Conservation (phyloP, 1,284 basidiomycete species). For the Sporisorium iseilematis-ciliati region DNA sequence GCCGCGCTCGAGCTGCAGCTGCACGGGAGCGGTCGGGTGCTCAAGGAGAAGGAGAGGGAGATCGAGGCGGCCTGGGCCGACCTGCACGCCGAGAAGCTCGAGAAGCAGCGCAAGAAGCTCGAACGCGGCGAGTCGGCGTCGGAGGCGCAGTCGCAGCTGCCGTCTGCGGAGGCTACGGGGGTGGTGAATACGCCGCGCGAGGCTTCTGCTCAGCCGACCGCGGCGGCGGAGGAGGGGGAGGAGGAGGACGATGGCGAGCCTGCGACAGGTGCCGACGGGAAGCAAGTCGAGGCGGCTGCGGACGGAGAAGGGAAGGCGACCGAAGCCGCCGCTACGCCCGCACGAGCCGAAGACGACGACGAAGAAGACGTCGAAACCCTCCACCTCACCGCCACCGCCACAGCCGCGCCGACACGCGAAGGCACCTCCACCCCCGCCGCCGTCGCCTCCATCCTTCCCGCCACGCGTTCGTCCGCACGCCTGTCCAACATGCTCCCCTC, state of each 20-base stretch:
- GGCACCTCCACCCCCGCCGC: slow-evolving; percentile 39
- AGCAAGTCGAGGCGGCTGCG: background rate
- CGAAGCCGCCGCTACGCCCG: slow-evolving; percentile 3
- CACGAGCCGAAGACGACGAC: slow-evolving; percentile 26
- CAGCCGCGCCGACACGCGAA: slow-evolving; percentile 41
- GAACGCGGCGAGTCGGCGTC: slow-evolving; percentile 18
- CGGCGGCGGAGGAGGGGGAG: no score
- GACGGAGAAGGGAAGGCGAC: background rate
- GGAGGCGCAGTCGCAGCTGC: slow-evolving; percentile 15
- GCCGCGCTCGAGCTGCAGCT: slow-evolving; percentile 94
- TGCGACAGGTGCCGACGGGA: background rate
- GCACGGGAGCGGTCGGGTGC: slow-evolving; percentile 72
- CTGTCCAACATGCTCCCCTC: slow-evolving; percentile 26
- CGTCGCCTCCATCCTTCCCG: no score
- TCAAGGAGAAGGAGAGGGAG: slow-evolving; percentile 55
- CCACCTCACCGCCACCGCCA: slow-evolving; percentile 51
- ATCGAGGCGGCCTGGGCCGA: slow-evolving; percentile 47
- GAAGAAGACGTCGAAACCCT: slow-evolving; percentile 53
- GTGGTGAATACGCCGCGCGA: slow-evolving; percentile 20
- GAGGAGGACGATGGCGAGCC: slow-evolving; percentile 15
- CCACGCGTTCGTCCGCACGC: slow-evolving; percentile 42
- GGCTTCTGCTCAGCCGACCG: slow-evolving; percentile 30
- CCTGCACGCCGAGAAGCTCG: slow-evolving; percentile 71
- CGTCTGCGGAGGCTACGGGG: slow-evolving; percentile 24
- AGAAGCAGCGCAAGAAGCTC: slow-evolving; percentile 36